Base-by-base conservation (phyloP, 805 yeast species). In the Candida alai region DNA sequence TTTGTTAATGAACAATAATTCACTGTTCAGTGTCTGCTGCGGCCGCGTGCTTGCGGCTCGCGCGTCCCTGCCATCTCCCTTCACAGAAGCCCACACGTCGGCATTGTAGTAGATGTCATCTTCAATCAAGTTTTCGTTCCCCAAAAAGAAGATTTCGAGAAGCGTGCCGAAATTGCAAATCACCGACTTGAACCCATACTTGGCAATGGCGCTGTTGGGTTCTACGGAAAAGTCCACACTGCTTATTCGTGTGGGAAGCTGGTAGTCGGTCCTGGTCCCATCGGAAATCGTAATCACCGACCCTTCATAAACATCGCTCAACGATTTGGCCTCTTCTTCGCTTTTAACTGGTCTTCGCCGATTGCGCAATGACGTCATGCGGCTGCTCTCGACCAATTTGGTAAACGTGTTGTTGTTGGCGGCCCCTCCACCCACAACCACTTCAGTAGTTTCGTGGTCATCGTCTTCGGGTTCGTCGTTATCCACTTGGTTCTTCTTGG, bases 171-270 rank as follows among this genome's bases (percentile, higher is more conserved):
- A 80, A 17, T 79, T 79, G 17, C 82, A 80, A 24, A 84, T 80
- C 14, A 84, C 75, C 0, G 93, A 73, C 47, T 85, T 84, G 50
- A 76, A 85, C 0, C 95, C 95, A 51, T 80, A 84, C 48, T 76
- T 78, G 19, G 68, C 68, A 21, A 81, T 73, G 10, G 83, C 80
- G 1, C 79, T 83, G 11, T 20, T 20, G 17, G 19, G 28, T 14
- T 26, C 28, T 16, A 16, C 19, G 4, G 28, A 26, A 12, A 26
- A 26, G n/a, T 26, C 28, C 16, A 11, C 22, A 11, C 6, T 19
- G 5, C 8, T 6, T 6, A 2, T 6, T 15, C 20, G 14, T 13
- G 24, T 18, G 9, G 70, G 69, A 11, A 86, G 72, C 23, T 76
- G 76, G 47, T 80, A 83, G 34, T 66, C 68, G 17, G 71, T 61